Evolutionary conservation across 768 basidiomycete species (phyloP), one percentile per base, ranked within the genome.

Genomic region (Mycena galopus): DNA sequence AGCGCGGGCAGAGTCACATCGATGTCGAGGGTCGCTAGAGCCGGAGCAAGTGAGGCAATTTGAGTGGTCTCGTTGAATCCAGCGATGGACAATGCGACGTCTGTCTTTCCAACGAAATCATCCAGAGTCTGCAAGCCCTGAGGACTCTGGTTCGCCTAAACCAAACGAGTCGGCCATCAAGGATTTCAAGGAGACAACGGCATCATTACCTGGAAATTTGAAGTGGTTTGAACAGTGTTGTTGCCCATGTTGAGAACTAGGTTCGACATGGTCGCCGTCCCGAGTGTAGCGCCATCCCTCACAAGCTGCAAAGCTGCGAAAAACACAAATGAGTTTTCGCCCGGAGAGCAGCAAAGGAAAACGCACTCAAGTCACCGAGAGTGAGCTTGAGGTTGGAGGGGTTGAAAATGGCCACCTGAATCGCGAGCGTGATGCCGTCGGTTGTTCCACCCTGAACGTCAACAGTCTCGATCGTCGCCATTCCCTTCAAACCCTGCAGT

Each of bases 401-500:
- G 78, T 94, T 94, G 76, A 83, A 76, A 10, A 94, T 93, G 7
- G 86, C 82, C 27, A 92, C 91, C 65, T 86, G 82, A 65, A 94
- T 92, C 27, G 79, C 85, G 69, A 94, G 86, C 21, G 85, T 82
- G 70, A 94, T 88, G 21, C 87, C 89, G 30, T 88, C 86, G 16
- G 81, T 77, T 12, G 90, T 89, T 37, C 93, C 93, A 56, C 92
- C 92, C 32, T 87, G 74, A 2, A 94, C 90, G 77, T 94, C 92
- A 21, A 94, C 91, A 17, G 77, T 81, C 29, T 85, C 81, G 65
- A 94, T 92, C 9, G 81, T 82, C 11, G 88, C 89, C 75, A 86
- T 80, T 12, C 87, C 88, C 53, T 90, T 86, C 51, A 94, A 79
- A 32, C 92, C 92, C 76, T 86, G 85, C 16, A 94, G 79, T 35